These are phyloP conservation scores for Hymenoscyphus infarciens DNA, from an alignment of 2,329 filamentous ascomycete species.

Conservation along the genomic window DNA sequence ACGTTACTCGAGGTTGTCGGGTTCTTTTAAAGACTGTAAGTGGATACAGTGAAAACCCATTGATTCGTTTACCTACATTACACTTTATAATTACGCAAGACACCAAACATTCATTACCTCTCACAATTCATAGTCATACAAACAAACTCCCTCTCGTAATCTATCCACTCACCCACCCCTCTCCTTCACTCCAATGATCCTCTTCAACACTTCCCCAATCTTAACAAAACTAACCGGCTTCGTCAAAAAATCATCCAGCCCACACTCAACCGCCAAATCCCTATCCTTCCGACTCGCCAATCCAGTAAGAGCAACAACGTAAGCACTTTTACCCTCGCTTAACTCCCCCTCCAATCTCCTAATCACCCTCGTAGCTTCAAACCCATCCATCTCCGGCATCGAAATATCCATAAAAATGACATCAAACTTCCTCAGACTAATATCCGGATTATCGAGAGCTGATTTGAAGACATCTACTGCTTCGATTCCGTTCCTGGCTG, in stretches of 20 bases:
- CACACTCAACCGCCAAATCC: conserved; percentile 46
- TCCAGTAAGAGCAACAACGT: conserved; percentile 50
- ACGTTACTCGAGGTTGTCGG: too few species aligned
- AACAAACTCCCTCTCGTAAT: neutral
- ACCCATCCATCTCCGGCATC: conserved; percentile 53
- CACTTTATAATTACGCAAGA: too few species aligned
- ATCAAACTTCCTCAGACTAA: conserved; percentile 35
- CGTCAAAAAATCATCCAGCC: conserved; percentile 50
- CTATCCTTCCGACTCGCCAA: conserved; percentile 45
- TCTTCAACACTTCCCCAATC: conserved; percentile 10
- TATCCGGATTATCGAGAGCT: conserved; percentile 29
- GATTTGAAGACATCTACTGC: conserved; percentile 38
- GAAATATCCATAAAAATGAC: conserved; percentile 51
- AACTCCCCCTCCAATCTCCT: conserved; percentile 42
- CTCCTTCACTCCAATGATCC: conserved; percentile 5
- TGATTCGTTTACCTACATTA: too few species aligned
- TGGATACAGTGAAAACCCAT: too few species aligned
- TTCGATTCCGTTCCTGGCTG: conserved; percentile 44
- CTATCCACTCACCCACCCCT: neutral
- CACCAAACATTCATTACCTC: too few species aligned
- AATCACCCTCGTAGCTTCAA: conserved; percentile 45
- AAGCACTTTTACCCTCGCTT: conserved; percentile 32
- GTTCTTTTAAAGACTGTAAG: too few species aligned
- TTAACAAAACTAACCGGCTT: conserved; percentile 41
- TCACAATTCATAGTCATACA: neutral